A percentile compares a stretch with the other conserved stretches of the same genome.
phyloP scores from a whole-genome alignment of 305 asterid genomes.

The Fraxinus sp. region DNA sequence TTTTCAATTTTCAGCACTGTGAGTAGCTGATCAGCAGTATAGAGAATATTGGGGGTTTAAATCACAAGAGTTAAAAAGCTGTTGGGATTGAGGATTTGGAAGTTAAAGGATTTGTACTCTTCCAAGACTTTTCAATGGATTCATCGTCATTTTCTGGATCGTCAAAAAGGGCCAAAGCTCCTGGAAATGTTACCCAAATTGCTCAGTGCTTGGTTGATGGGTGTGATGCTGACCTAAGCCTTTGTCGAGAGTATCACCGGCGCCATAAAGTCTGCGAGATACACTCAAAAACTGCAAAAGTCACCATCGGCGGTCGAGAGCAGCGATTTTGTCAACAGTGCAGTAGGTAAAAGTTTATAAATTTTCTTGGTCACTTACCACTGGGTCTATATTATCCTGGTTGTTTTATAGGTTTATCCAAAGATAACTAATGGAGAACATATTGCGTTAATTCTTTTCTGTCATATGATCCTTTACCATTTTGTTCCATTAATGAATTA shows the following conservation, averaged over 20 bases:
- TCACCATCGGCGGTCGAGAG: conserved; percentile 45
- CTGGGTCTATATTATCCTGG: not conserved
- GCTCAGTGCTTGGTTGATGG: conserved; percentile 48
- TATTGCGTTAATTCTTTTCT: not conserved
- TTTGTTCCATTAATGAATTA: not conserved
- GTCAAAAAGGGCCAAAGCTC: conserved; percentile 34
- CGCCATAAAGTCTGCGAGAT: conserved; percentile 53
- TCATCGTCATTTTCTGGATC: not conserved
- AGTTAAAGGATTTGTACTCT: not conserved
- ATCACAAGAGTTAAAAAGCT: not conserved
- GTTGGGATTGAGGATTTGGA: not conserved
- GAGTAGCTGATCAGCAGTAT: not conserved
- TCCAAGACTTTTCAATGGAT: not conserved
- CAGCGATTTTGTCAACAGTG: conserved; percentile 59
- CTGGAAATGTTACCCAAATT: conserved; percentile 29
- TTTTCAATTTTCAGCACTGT: not conserved
- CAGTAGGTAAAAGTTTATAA: conserved; percentile 38
- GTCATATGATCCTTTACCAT: not conserved
- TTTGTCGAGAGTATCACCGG: conserved; percentile 47
- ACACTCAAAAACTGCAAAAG: conserved; percentile 51
- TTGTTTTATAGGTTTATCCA: not conserved
- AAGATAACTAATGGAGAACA: not conserved
- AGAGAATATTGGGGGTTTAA: not conserved
- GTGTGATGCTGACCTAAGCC: conserved; percentile 43
- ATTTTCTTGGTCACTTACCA: not conserved